These are phyloP conservation scores for Harrya chromipes DNA, from an alignment of 768 basidiomycete genomes.

Conservation along the genomic window DNA sequence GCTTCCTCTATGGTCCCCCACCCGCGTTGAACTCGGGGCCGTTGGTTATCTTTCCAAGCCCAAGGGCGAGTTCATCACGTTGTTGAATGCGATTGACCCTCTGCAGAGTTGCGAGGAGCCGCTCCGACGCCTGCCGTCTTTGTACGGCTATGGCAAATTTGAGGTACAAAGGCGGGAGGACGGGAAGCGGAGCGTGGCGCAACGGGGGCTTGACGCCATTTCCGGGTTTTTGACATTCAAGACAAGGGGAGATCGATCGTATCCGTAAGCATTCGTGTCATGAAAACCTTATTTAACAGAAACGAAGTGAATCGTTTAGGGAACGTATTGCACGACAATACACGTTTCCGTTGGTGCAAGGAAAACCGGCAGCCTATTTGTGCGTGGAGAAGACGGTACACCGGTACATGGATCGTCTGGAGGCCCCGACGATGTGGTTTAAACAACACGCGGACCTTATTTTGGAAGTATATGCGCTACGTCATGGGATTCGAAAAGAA, in stretches of 20 bases:
- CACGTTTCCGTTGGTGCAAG: constrained; percentile 56
- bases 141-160: constrained; percentile 64
- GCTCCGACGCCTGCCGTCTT: constrained; percentile 50
- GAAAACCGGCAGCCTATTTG: constrained; percentile 64
- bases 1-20: constrained; percentile 70
- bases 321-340: constrained; percentile 50
- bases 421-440: constrained; percentile 72
- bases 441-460: constrained; percentile 63
- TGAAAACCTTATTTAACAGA: background rate
- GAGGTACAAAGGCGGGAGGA: constrained; percentile 39
- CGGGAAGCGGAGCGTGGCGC: constrained; percentile 57
- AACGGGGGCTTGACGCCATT: constrained; percentile 53
- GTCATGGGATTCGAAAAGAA: constrained; percentile 52
- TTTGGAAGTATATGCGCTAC: constrained; percentile 46
- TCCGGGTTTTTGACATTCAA: constrained; percentile 49
- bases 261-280: constrained; percentile 35
- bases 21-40: constrained; percentile 59
- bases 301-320: constrained; percentile 24
- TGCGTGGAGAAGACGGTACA: constrained; percentile 70
- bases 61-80: constrained; percentile 63
- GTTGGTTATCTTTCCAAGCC: constrained; percentile 74
- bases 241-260: constrained; percentile 30
- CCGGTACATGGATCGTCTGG: constrained; percentile 59
- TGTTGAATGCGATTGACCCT: constrained; percentile 68
- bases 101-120: constrained; percentile 41